Conservation (phyloP, 2,329 filamentous ascomycete genomes). For the Stemphylium beticola region DNA sequence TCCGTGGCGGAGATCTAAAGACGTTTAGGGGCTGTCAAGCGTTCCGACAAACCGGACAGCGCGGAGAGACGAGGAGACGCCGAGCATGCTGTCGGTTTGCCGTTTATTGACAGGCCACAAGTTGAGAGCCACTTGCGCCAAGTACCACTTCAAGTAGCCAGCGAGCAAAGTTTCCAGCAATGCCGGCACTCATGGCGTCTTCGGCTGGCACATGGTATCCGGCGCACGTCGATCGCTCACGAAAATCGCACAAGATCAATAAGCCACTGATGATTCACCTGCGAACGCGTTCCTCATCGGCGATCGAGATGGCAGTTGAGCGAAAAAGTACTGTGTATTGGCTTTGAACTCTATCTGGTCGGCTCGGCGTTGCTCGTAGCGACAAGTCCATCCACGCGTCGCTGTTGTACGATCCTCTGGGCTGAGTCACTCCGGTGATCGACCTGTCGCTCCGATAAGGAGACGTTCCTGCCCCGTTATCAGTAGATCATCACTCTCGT, state of each 20-base stretch:
- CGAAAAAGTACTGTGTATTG: conserved; percentile 1
- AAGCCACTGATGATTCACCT: conserved; percentile 6
- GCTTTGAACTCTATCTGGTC: conserved; percentile 16
- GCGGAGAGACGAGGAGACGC: conserved; percentile 35
- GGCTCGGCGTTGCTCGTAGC: not conserved
- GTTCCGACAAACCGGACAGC: conserved; percentile 36
- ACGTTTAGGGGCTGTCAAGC: conserved; percentile 10
- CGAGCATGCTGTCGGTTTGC: conserved; percentile 20
- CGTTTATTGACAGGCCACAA: conserved; percentile 31
- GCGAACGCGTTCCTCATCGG: not conserved
- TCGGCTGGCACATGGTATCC: not conserved
- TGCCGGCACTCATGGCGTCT: not conserved
- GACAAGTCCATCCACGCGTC: conserved; percentile 4
- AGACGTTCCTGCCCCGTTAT: conserved; percentile 1
- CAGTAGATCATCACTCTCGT: conserved; percentile 5
- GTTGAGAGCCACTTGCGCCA: conserved; percentile 5
- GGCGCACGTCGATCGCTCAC: not conserved
- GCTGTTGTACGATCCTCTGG: not conserved
- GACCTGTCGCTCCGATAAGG: not conserved
- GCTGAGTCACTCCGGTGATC: not conserved
- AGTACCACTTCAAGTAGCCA: too few relatives aligned
- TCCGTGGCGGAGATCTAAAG: conserved; percentile 13
- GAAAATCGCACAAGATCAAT: conserved; percentile 4
- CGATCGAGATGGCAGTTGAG: not conserved
- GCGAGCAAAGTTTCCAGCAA: too few relatives aligned